Base-by-base conservation (phyloP, 768 basidiomycete species). In the Kwoniella dendrophila region DNA sequence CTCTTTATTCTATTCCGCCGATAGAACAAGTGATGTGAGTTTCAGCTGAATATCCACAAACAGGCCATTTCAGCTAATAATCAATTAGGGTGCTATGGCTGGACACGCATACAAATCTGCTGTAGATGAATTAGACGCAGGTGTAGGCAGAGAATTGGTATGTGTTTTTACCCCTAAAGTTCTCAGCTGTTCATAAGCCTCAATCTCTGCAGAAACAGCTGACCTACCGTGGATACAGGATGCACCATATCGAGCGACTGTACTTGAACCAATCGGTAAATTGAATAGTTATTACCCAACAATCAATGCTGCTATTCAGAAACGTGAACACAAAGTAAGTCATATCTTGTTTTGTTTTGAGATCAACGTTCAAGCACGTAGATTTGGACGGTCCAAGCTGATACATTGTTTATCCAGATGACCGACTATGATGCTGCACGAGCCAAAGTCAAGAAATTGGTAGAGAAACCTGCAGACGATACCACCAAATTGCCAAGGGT, bases 21-120 rank as follows among this genome's bases (percentile, higher is more conserved):
- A 68, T 64, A 69, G 66, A 84, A 86, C 62, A 85, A 92, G 74
- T 48, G 77, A 78, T 67, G 77, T 78, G 53, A 64, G 75, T 44
- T 58, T 34, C 18, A 16, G 18, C 18, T 41, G 5, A 1, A 34
- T 41, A 2, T 6, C 26, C n/a, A 14, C 20, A 11, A 20, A 50
- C 63, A 26, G 67, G 12, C 18, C 1, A 7, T 22, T 27, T 29
- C 20, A 51, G 56, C 44, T 41, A 14, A 43, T 51, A n/a, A 50
- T 20, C 41, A 16, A 6, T 34, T 24, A 78, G 77, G 90, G 92
- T 45, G 96, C 95, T 8, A 96, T 98, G 92, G 90, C 94, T 0
- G 90, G 91, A 1, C 91, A 97, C 71, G 90, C 96, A 1, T 99
- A 98, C 83, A 95, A 90, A 75, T 86, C 90, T 34, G 90, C 93